Base-by-base conservation (phyloP, 192 early-diverging fungal species). In the Lobosporangium transversale region DNA sequence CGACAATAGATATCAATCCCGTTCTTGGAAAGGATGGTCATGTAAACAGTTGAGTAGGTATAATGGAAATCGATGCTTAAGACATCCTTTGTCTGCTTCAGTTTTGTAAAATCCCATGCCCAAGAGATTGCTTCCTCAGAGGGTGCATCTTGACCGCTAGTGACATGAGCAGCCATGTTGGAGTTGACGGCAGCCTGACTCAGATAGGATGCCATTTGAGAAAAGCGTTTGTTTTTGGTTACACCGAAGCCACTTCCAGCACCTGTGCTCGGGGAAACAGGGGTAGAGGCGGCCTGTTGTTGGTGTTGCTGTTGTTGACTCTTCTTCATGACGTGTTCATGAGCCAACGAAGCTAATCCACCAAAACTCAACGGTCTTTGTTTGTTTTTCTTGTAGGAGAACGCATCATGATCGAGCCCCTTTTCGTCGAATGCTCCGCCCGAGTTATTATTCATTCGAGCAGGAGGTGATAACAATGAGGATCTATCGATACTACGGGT, bases 71-170 rank as follows among this genome's bases (percentile, higher is more conserved):
- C 70, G 18, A 75, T 43, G 9, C 49, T 54, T 17, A 75, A 15
- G 2, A 65, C 70, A 58, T 75, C 70, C 42, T 66, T 75, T 37
- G 70, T 65, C 23, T 75, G 70, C 47, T 66, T 75, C 29, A 75
- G 48, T 40, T 75, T 75, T 15, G 62, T 66, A 20, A 75, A 75
- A 18, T 75, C 44, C 57, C 58, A 61, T 30, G 70, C 70, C 70
- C 70, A 75, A 0, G 57, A 23, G 3, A 66, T 50, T 23, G 70
- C 62, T 32, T 71, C 61, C 21, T 59, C 63, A 0, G 62, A 55
- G 12, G 70, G 57, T 0, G 57, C 62, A 27, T 62, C 48, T 33
- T 53, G 51, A n/a, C 66, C 49, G 15, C 53, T 50, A 23, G 51
- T 32, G 7, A 70, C 29, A 10, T 70, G 68, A 1, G 56, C 50